Conservation (phyloP, 306 rosid species). For the Rubus parviflorus region DNA sequence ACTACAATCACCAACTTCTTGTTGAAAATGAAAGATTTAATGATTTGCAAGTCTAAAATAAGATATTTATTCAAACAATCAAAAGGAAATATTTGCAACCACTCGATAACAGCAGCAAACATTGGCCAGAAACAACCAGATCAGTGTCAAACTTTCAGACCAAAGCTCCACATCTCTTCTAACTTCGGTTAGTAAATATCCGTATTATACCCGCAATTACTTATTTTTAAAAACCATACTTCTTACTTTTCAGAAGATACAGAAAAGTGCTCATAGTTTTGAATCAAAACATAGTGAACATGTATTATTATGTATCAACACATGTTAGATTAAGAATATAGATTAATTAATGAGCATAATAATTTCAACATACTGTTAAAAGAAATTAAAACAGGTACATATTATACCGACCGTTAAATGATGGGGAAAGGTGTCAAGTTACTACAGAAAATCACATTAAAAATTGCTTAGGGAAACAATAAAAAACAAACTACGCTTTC, state of each 20-base stretch:
- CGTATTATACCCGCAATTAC: background rate
- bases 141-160: background rate
- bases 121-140: slow-evolving; percentile 10
- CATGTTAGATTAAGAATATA: background rate
- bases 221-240: background rate
- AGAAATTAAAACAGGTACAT: background rate
- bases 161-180: background rate
- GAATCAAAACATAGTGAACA: background rate
- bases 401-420: background rate
- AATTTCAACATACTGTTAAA: too few species aligned
- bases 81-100: background rate
- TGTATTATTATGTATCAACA: too few species aligned
- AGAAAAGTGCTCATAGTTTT: background rate
- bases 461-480: background rate
- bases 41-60: background rate
- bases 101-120: background rate
- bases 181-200: background rate
- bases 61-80: background rate
- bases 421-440: background rate
- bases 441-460: background rate
- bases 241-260: background rate
- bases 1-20: background rate
- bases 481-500: background rate
- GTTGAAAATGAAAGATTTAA: background rate
- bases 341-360: background rate